Percentiles rank a stretch among this genome's conserved stretches.
Conservation (phyloP, 1,284 basidiomycete species). For the Ganoderma meredithae region DNA sequence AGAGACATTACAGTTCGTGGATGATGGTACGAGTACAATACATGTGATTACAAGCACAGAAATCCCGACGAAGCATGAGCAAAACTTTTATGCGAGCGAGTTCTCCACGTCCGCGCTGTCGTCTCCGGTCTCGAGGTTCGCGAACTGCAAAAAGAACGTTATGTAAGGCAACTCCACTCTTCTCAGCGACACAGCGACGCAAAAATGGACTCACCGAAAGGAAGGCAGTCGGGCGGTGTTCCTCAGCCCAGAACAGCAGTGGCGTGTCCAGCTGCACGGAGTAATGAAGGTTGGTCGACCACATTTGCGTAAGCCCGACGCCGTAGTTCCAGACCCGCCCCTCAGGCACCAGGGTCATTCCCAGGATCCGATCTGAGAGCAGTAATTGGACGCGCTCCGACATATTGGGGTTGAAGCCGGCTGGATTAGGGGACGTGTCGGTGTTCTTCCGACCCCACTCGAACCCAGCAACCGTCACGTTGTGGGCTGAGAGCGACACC, state of each 20-base stretch:
- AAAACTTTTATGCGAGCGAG: constrained; percentile 66
- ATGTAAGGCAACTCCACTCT: constrained; percentile 14
- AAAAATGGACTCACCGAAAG: constrained; percentile 67
- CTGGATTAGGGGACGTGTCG: constrained; percentile 86
- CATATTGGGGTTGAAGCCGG: constrained; percentile 97
- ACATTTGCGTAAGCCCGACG: constrained; percentile 90
- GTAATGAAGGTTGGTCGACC: constrained; percentile 87
- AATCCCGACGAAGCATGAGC: constrained; percentile 18
- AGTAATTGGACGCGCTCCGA: constrained; percentile 96
- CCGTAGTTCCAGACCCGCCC: constrained; percentile 96
- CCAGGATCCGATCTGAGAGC: constrained; percentile 92
- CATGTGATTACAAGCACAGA: constrained; percentile 25
- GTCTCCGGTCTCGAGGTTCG: constrained; percentile 84
- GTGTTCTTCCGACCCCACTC: constrained; percentile 98
- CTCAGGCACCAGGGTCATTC: constrained; percentile 91
- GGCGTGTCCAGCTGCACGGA: constrained; percentile 92
- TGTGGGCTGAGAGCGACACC: constrained; percentile 94
- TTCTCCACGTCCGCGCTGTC: constrained; percentile 94
- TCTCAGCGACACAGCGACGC: neutral
- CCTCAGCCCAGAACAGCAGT: constrained; percentile 94
- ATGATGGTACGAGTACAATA: constrained; percentile 21
- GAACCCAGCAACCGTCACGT: constrained; percentile 89
- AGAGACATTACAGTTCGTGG: constrained; percentile 29
- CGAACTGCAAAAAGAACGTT: constrained; percentile 62
- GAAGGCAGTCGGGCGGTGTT: constrained; percentile 93